Percentiles rank a stretch among this genome's conserved stretches.
Evolutionary conservation across 2,329 filamentous ascomycete genomes (phyloP).

Genomic region (Hymenoscyphus fraxineus): DNA sequence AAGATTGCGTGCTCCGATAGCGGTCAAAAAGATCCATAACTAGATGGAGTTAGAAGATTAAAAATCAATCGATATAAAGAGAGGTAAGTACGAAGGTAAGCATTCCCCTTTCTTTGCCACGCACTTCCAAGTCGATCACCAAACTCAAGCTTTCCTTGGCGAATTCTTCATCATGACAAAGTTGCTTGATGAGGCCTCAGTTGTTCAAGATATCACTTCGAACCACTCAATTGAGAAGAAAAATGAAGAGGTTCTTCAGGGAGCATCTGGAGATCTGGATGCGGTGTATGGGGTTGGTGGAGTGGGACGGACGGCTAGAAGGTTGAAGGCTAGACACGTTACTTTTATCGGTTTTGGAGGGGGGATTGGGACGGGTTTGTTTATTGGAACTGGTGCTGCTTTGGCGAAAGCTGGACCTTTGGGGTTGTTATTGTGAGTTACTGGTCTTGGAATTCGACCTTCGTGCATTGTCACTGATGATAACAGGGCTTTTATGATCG

Average conservation of each 20-base stretch:
- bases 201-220: background rate
- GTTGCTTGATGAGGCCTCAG: background rate
- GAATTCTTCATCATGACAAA: background rate
- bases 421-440: conserved; percentile 38
- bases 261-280: conserved; percentile 12
- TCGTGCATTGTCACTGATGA: conserved; percentile 50
- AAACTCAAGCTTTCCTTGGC: background rate
- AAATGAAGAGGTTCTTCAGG: conserved; percentile 11
- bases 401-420: conserved; percentile 46
- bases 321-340: conserved; percentile 15
- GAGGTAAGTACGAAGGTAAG: background rate
- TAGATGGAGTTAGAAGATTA: background rate
- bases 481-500: conserved; percentile 39
- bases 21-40: background rate
- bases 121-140: background rate
- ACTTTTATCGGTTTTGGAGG: conserved; percentile 20
- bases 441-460: conserved; percentile 49
- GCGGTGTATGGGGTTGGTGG: conserved; percentile 16
- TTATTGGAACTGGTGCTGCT: conserved; percentile 46
- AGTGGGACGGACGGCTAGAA: conserved; percentile 12
- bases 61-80: background rate
- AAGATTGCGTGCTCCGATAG: background rate
- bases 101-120: background rate
- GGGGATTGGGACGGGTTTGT: conserved; percentile 49
- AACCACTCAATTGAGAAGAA: background rate